Evolutionary conservation across 2,329 filamentous ascomycete species (phyloP).

Genomic region (Fusarium virguliforme): DNA sequence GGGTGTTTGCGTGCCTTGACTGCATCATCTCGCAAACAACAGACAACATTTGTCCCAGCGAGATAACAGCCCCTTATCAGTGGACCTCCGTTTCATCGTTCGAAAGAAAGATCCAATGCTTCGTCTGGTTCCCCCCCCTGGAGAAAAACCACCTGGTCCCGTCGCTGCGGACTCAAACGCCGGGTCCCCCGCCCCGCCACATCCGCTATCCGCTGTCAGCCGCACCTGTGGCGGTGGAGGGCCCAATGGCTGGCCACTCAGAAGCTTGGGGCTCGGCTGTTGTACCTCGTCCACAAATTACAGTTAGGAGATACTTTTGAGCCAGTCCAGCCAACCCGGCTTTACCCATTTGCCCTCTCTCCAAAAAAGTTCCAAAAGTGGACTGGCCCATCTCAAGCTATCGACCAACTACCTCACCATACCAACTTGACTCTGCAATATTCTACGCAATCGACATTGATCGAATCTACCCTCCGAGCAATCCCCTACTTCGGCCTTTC

Average conservation of each 20-base stretch:
- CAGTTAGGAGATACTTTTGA: conserved; percentile 31
- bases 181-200: conserved; percentile 46
- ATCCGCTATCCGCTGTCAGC: conserved; percentile 41
- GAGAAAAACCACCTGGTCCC: conserved; percentile 13
- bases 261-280: neutral
- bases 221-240: conserved; percentile 41
- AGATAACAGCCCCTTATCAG: conserved; percentile 31
- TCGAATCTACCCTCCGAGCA: neutral
- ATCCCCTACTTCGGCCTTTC: conserved; percentile 3
- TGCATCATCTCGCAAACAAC: neutral
- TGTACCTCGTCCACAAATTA: conserved; percentile 23
- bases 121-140: conserved; percentile 12
- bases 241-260: conserved; percentile 32
- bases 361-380: conserved; percentile 43
- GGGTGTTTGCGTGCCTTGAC: neutral
- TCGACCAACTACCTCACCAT: conserved; percentile 22
- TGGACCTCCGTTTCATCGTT: conserved; percentile 24
- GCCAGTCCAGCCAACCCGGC: conserved; percentile 38
- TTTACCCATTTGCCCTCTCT: conserved; percentile 45
- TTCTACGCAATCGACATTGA: conserved; percentile 2
- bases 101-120: conserved; percentile 23
- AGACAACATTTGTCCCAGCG: neutral
- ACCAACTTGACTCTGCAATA: conserved; percentile 16
- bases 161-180: conserved; percentile 25
- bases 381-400: conserved; percentile 32